Base-by-base conservation (phyloP, 441 rosid genomes). In the Gossypium laxum region DNA sequence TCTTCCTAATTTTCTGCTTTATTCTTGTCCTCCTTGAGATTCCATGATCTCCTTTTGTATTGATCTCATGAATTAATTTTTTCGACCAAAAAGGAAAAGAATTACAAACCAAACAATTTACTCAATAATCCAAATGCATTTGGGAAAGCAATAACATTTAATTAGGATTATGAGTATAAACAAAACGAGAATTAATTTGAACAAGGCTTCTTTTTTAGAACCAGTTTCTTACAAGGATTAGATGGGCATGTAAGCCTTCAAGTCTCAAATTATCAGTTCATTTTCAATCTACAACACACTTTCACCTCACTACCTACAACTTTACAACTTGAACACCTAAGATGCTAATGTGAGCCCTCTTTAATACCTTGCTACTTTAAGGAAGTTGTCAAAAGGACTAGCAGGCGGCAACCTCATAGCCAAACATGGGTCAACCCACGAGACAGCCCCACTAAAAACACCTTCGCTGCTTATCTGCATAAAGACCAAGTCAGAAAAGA, bases 311-410 rank as follows among this genome's bases (percentile, higher is more conserved):
- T 17, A 19, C 60, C 77, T 71, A 78, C 45, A 26, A 11, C 72
- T 73, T 72, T 69, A 76, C 82, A 74, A 45, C 18, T 69, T 67
- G 43, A 41, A 56, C 52, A 59, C 15, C 63, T 10, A 28, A 0
- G 24, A 30, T 43, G 21, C 5, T 22, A 19, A 19, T 55, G 4
- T 51, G 54, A 1, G n/a, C 21, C 66, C 60, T 66, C 43, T 57
- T 76, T 59, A 87, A 77, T 86, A 87, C 54, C 95, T 86, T n/a
- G 99, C 98, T 59, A 97, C 98, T 77, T 85, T 89, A 43, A 92
- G 97, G 81, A 92, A 94, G 85, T 94, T 94, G 80, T 90, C 97
- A 21, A 86, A 94, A 56, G 98, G 98, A 77, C 99, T 92, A 2
- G 99, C 91, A 6, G 98, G 96, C 12, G 99, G 99, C 45, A 92